phyloP scores from a whole-genome alignment of 306 rosid species.

The Corylus heterophylla region DNA sequence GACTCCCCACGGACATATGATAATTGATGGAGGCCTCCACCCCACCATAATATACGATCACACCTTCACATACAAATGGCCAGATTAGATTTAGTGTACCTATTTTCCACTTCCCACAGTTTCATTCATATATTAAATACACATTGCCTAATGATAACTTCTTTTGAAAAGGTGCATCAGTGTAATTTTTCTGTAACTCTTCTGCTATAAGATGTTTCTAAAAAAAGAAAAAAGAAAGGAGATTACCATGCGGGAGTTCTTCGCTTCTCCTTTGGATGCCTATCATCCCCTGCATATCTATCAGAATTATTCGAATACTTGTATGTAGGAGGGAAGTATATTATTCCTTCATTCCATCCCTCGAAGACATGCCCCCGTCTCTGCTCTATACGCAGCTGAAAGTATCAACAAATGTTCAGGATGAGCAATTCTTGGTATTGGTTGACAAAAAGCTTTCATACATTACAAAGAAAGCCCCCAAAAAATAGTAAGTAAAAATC shows the following conservation, averaged over 20 bases:
- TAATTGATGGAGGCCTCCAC: conserved; percentile 82
- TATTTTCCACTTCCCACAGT: conserved; percentile 2
- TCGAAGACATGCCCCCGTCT: conserved; percentile 76
- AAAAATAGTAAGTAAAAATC: not conserved
- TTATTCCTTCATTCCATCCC: conserved; percentile 93
- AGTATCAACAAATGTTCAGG: conserved; percentile 33
- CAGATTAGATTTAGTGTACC: conserved; percentile 11
- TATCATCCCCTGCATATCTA: conserved; percentile 87
- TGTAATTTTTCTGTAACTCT: conserved; percentile 8
- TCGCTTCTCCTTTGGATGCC: conserved; percentile 80
- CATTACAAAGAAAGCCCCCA: not conserved
- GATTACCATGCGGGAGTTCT: conserved; percentile 99
- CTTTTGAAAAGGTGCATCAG: not conserved
- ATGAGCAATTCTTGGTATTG: conserved; percentile 13
- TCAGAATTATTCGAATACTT: conserved; percentile 95
- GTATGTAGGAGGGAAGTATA: conserved; percentile 98
- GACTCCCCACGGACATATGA: conserved; percentile 96
- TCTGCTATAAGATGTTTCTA: not conserved
- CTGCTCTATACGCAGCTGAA: conserved; percentile 85
- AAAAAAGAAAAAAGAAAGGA: not conserved
- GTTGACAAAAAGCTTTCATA: conserved; percentile 19
- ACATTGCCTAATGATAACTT: conserved; percentile 13
- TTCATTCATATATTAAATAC: not conserved
- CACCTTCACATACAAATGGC: conserved; percentile 68
- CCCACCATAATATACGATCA: conserved; percentile 91